phyloP scores from a whole-genome alignment of 768 basidiomycete genomes.

The Serendipita sp. region DNA sequence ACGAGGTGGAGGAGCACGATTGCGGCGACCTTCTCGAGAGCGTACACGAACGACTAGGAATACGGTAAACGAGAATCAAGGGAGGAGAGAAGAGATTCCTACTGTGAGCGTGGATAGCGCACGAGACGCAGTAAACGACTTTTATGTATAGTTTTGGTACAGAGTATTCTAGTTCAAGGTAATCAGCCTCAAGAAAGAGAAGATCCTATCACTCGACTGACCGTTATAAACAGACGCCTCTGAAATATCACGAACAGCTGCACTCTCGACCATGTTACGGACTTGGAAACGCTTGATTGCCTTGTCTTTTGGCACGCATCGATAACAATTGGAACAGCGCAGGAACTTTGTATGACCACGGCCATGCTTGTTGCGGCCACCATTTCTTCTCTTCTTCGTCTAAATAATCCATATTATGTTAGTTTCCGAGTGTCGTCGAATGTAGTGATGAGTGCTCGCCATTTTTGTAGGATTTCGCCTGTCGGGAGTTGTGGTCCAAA shows the following conservation, averaged over 20 bases:
- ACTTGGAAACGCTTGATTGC: constrained; percentile 99
- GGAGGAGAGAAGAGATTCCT: background rate
- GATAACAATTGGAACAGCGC: constrained; percentile 98
- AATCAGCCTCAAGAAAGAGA: background rate
- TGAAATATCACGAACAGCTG: constrained; percentile 91
- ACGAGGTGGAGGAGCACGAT: constrained; percentile 93
- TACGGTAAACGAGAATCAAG: background rate
- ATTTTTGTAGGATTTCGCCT: background rate
- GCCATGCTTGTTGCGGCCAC: constrained; percentile 98
- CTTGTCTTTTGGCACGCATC: constrained; percentile 97
- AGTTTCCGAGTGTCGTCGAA: background rate
- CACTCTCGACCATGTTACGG: constrained; percentile 99
- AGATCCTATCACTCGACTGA: constrained; percentile 24
- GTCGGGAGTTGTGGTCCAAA: background rate
- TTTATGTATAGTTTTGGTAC: constrained; percentile 98
- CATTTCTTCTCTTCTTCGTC: constrained; percentile 99
- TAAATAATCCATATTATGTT: constrained; percentile 20
- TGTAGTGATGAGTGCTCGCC: background rate
- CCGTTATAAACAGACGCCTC: constrained; percentile 89
- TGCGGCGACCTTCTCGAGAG: constrained; percentile 86
- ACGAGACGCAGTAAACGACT: constrained; percentile 96
- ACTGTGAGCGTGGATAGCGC: constrained; percentile 99
- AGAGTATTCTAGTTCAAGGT: constrained; percentile 54
- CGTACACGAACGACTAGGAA: constrained; percentile 94
- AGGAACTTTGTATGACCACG: constrained; percentile 91